Base-by-base conservation (phyloP, 768 basidiomycete species). In the Rhizopogon vulgaris region DNA sequence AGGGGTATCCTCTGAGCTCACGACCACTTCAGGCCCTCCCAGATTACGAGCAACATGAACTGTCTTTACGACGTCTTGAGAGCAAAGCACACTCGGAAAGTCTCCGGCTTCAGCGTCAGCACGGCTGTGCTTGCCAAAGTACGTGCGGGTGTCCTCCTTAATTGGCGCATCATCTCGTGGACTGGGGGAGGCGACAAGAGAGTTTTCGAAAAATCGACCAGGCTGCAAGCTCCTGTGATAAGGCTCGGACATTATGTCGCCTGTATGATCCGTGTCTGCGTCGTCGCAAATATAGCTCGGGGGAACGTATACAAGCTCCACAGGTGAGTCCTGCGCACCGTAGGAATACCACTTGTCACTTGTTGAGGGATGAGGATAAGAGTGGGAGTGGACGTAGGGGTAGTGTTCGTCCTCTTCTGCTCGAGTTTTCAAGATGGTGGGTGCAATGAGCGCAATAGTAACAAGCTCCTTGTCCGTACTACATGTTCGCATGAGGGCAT, bases 361-460 rank as follows among this genome's bases (percentile, higher is more conserved):
- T 56, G 41, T 4, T 52, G 55, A 5, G 43, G 55, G 30, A 22
- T 54, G 55, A 18, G 58, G 6, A 5, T 56, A 58, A 3, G 58
- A 5, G 18, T 59, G 58, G 15, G 56, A 30, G 24, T 56, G 38
- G 2, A 60, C 34, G 27, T 51, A 55, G n/a, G 57, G 38, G 6
- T 54, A 51, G 18, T 43, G 47, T 6, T 64, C 69, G 25, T 71
- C 69, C 48, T 80, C 78, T 6, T 75, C 77, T 1, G 77, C 73
- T 9, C 74, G 79, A 15, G 90, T 90, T 73, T 98, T 99, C 57
- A 98, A 76, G 41, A 90, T 78, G 4, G 96, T 94, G 4, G 86
- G 86, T 0, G 85, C 82, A 41, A 88, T 85, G 36, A 82, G 76
- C 11, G 84, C 83, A 50, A 87, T 88, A 9, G 86, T 87, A 56